Conservation (phyloP, 1,284 basidiomycete genomes). For the Apiotrichum gracile region DNA sequence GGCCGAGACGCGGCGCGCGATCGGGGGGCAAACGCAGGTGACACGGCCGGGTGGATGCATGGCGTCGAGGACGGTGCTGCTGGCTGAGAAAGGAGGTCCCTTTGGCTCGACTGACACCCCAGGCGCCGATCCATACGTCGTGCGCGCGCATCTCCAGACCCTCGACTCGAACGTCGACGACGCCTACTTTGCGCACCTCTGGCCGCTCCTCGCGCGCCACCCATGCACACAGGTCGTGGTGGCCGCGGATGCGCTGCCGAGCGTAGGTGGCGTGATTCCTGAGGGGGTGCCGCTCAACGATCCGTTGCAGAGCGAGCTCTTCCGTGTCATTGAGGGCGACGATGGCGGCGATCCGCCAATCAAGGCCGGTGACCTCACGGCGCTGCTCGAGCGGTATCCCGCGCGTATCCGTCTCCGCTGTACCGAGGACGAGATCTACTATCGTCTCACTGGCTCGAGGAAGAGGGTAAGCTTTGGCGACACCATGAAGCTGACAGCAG, state of each 20-base stretch:
- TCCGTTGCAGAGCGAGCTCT: conserved; percentile 3
- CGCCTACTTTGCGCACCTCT: conserved; percentile 36
- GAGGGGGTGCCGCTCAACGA: conserved; percentile 7
- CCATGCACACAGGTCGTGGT: conserved; percentile 28
- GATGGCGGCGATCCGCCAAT: conserved; percentile 17
- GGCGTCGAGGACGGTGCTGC: neutral
- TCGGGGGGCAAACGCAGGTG: neutral
- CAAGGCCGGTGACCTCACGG: conserved; percentile 16
- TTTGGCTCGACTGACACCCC: neutral
- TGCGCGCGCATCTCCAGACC: conserved; percentile 22
- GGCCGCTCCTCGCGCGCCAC: conserved; percentile 28
- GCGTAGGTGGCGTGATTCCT: conserved; percentile 20
- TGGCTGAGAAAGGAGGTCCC: no score
- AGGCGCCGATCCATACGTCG: conserved; percentile 30
- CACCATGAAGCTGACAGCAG: conserved; percentile 8
- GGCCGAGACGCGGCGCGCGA: neutral
- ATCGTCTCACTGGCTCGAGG: conserved; percentile 37
- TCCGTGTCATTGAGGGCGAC: conserved; percentile 24
- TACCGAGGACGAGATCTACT: conserved; percentile 41
- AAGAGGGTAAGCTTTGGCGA: conserved; percentile 24
- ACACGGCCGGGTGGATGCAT: neutral
- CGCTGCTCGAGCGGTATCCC: conserved; percentile 30
- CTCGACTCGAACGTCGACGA: conserved; percentile 31
- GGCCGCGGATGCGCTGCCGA: conserved; percentile 24
- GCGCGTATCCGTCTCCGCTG: conserved; percentile 35